Percentiles rank a stretch among this genome's conserved stretches.
Evolutionary conservation across 257 asterid species (phyloP).

Genomic region (Verbena officinalis): DNA sequence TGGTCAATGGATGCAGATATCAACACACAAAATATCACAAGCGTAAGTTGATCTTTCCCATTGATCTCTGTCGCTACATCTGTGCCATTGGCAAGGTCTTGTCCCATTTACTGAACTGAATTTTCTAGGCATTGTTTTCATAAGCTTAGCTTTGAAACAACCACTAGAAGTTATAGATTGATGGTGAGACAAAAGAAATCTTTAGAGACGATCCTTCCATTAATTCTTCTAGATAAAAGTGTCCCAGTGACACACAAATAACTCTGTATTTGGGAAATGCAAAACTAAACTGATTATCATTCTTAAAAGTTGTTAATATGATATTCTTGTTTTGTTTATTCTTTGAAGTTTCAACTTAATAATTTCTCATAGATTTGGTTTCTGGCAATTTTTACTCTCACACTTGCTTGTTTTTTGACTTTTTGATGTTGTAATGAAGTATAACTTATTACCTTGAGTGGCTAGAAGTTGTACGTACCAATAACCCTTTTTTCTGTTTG

Average conservation of each 20-base stretch:
- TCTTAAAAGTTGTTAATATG: background rate
- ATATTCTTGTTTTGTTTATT: background rate
- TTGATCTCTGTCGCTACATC: constrained; percentile 11
- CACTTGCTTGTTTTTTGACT: too few relatives aligned
- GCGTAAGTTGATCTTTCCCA: constrained; percentile 66
- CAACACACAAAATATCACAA: constrained; percentile 98
- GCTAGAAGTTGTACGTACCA: constrained; percentile 13
- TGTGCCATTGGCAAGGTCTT: constrained; percentile 12
- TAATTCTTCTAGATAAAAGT: background rate
- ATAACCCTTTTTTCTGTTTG: constrained; percentile 15
- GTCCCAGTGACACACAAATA: background rate
- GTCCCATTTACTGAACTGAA: background rate
- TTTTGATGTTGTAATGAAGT: background rate
- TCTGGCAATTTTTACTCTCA: too few relatives aligned
- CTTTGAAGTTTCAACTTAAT: background rate
- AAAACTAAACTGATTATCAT: background rate
- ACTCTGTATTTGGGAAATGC: background rate
- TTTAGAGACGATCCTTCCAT: background rate
- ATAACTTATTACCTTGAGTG: constrained; percentile 9
- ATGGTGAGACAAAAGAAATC: background rate
- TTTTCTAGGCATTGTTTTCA: too few relatives aligned
- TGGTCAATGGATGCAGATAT: constrained; percentile 63
- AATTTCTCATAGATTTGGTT: background rate
- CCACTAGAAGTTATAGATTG: background rate
- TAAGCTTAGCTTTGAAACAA: background rate